phyloP scores from a whole-genome alignment of 805 yeast species.

The Saturnispora mendoncae region DNA sequence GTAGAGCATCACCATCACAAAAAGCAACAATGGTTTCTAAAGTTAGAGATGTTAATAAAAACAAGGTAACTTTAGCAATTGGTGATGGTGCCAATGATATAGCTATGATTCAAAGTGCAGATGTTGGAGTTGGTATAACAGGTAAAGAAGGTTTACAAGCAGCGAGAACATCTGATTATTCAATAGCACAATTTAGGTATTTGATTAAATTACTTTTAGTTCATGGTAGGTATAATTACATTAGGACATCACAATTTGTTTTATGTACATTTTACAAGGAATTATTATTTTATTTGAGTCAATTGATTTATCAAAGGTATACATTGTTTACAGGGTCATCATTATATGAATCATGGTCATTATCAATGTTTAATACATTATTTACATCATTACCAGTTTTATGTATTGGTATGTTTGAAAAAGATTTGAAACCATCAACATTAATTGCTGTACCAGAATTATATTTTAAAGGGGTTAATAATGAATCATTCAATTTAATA shows the following conservation, averaged over 20 bases:
- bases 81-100: slow-evolving; percentile 99
- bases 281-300: slow-evolving; percentile 79
- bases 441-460: slow-evolving; percentile 87
- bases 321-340: slow-evolving; percentile 90
- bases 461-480: slow-evolving; percentile 66
- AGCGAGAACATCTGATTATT: slow-evolving; percentile 87
- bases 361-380: slow-evolving; percentile 93
- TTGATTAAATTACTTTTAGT: slow-evolving; percentile 76
- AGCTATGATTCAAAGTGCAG: slow-evolving; percentile 98
- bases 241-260: slow-evolving; percentile 85
- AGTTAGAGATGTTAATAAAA: slow-evolving; percentile 61
- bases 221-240: slow-evolving; percentile 93
- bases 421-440: slow-evolving; percentile 82
- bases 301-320: slow-evolving; percentile 76
- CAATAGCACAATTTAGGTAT: slow-evolving; percentile 90
- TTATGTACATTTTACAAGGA: slow-evolving; percentile 94
- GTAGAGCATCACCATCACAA: slow-evolving; percentile 96
- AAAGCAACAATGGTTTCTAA: slow-evolving; percentile 82
- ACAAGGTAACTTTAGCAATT: slow-evolving; percentile 81
- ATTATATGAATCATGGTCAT: slow-evolving; percentile 89
- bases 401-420: slow-evolving; percentile 91
- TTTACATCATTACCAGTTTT: slow-evolving; percentile 90
- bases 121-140: slow-evolving; percentile 94
- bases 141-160: slow-evolving; percentile 98
- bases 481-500: slow-evolving; percentile 61